Conservation (phyloP, 345 rosid genomes). For the Lepidium didymum region DNA sequence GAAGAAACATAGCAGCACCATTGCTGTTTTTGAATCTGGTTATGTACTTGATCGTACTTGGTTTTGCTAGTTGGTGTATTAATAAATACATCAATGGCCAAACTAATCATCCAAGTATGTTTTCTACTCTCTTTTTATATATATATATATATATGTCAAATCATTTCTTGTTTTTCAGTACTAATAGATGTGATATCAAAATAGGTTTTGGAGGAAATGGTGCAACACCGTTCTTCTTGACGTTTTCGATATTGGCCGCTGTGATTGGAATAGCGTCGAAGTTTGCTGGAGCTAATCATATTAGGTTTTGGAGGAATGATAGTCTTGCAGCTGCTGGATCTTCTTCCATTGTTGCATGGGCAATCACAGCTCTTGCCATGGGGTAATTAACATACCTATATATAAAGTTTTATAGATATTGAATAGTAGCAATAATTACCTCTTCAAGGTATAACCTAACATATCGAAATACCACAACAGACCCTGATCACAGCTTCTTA, state of each 20-base stretch:
- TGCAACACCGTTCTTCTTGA: slow-evolving; percentile 72
- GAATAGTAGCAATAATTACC: too few species aligned
- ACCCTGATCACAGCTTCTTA: too few species aligned
- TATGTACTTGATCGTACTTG: slow-evolving; percentile 67
- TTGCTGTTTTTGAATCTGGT: slow-evolving; percentile 80
- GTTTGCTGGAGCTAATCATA: slow-evolving; percentile 61
- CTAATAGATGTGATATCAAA: background rate
- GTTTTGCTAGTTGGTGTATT: slow-evolving; percentile 85
- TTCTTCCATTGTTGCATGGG: slow-evolving; percentile 64
- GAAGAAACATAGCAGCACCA: slow-evolving; percentile 84
- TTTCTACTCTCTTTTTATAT: background rate
- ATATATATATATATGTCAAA: background rate
- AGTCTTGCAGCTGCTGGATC: slow-evolving; percentile 79
- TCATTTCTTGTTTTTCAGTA: background rate
- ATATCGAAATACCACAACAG: too few species aligned
- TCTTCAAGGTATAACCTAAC: too few species aligned
- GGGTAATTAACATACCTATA: slow-evolving; percentile 33
- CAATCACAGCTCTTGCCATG: slow-evolving; percentile 68
- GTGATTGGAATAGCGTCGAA: slow-evolving; percentile 71
- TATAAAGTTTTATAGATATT: too few species aligned
- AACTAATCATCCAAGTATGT: slow-evolving; percentile 67
- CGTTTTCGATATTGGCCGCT: slow-evolving; percentile 49
- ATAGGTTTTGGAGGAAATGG: slow-evolving; percentile 88
- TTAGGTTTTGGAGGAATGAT: slow-evolving; percentile 74
- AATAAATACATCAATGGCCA: slow-evolving; percentile 68